Base-by-base conservation (phyloP, 441 rosid genomes). In the Sinapis alba region DNA sequence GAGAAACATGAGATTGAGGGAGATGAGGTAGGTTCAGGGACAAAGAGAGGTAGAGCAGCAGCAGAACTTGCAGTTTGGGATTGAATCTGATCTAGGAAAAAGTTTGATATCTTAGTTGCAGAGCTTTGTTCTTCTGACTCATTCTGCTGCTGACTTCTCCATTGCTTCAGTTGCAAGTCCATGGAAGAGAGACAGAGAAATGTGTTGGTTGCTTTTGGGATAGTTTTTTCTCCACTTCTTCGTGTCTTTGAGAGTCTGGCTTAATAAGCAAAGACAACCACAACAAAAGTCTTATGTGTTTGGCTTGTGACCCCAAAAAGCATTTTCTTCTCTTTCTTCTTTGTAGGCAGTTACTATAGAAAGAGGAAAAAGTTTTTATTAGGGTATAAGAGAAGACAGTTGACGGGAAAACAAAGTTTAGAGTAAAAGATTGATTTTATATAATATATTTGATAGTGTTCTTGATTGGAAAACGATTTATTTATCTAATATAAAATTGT, bases 121-220 rank as follows among this genome's bases (percentile, higher is more conserved):
- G 88, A 78, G 8, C 75, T 75, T 68, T 75, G 75, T 64, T 70
- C 83, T 62, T 86, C 91, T 87, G 94, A 89, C 93, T 83, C 85
- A 72, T 66, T 78, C 77, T 78, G 77, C 73, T 71, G 80, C 82
- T 83, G 91, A 82, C 84, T 89, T 83, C 92, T 84, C 94, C 98
- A 84, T 82, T 93, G 91, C 80, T 89, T 91, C 91, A 87, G 88
- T 79, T 85, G 89, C 82, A 86, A 91, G 84, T 91, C 97, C 98
- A 93, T 80, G 68, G 78, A 57, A 66, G 67, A 76, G 30, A 70
- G 41, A 62, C 27, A 69, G 54, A 76, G 30, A 76, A 21, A 64
- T 51, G 69, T 61, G 80, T 65, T 73, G 73, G 71, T 78, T 80
- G 77, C 75, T 82, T 82, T 79, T 74, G 73, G 53, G 43, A 69